phyloP scores from a whole-genome alignment of 2,329 filamentous ascomycete genomes.

The Pseudofabraea citricarpa region DNA sequence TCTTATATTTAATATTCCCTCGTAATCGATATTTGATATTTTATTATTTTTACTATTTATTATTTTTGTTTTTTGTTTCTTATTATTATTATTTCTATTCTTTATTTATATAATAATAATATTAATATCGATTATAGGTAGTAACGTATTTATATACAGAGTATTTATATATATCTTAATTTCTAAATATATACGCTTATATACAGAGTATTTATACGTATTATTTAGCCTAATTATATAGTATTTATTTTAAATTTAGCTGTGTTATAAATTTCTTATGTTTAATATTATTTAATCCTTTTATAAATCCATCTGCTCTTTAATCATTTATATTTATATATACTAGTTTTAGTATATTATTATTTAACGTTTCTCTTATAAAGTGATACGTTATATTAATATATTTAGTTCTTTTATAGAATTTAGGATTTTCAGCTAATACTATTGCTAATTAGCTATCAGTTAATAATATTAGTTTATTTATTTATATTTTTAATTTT shows the following conservation, averaged over 20 bases:
- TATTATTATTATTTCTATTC: too few relatives aligned
- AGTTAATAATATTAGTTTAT: not conserved
- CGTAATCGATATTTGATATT: too few relatives aligned
- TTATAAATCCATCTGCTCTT: not conserved
- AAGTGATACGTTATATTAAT: not conserved
- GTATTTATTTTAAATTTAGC: not conserved
- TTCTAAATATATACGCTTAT: too few relatives aligned
- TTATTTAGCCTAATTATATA: too few relatives aligned
- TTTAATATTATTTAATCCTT: too few relatives aligned
- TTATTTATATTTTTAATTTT: not conserved
- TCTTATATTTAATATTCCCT: not conserved
- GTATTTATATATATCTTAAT: too few relatives aligned
- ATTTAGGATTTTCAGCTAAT: not conserved
- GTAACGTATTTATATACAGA: too few relatives aligned
- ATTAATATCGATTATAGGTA: too few relatives aligned
- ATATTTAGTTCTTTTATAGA: not conserved
- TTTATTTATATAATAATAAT: too few relatives aligned
- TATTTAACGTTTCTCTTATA: not conserved
- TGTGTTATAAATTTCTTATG: not conserved
- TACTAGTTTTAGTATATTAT: not conserved
- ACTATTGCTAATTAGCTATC: not conserved
- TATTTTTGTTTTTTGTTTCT: too few relatives aligned
- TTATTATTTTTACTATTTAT: too few relatives aligned
- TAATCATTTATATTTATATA: not conserved
- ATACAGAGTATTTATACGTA: too few relatives aligned